Conservation (phyloP, 75 land plant species). For the Isoetes taiwanensis region DNA sequence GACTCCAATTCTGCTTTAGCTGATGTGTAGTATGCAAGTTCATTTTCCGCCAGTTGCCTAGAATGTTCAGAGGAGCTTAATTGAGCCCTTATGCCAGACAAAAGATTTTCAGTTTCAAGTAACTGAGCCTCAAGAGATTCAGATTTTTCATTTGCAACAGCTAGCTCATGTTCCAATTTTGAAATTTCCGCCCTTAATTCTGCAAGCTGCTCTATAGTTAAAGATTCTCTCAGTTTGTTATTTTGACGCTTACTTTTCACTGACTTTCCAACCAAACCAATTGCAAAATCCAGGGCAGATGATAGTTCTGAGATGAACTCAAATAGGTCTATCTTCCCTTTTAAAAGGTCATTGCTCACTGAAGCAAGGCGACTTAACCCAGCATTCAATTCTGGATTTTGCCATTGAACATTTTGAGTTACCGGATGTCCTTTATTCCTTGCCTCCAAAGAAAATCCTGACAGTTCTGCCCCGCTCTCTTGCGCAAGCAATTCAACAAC, state of each 20-base stretch:
- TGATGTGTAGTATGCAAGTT: conserved; percentile 19
- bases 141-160: conserved; percentile 11
- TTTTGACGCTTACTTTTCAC: conserved; percentile 9
- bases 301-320: conserved; percentile 35
- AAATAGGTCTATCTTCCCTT: conserved; percentile 33
- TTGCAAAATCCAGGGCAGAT: conserved; percentile 35
- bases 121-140: conserved; percentile 25
- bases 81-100: background rate
- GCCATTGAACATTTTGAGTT: conserved; percentile 27
- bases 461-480: conserved; percentile 19
- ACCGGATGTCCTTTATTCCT: background rate
- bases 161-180: conserved; percentile 25
- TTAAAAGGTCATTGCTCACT: conserved; percentile 39
- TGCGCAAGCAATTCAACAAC: conserved; percentile 55
- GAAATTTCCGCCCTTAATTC: conserved; percentile 22
- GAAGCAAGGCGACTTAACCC: conserved; percentile 33
- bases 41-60: background rate
- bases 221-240: conserved; percentile 4
- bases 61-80: background rate
- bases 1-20: conserved; percentile 32
- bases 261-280: background rate
- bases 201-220: conserved; percentile 15
- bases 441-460: conserved; percentile 2
- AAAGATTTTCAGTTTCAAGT: conserved; percentile 8
- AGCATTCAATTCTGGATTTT: conserved; percentile 33